Evolutionary conservation across 352 stramenopile species (phyloP).

Genomic region (Discostella stelligera): DNA sequence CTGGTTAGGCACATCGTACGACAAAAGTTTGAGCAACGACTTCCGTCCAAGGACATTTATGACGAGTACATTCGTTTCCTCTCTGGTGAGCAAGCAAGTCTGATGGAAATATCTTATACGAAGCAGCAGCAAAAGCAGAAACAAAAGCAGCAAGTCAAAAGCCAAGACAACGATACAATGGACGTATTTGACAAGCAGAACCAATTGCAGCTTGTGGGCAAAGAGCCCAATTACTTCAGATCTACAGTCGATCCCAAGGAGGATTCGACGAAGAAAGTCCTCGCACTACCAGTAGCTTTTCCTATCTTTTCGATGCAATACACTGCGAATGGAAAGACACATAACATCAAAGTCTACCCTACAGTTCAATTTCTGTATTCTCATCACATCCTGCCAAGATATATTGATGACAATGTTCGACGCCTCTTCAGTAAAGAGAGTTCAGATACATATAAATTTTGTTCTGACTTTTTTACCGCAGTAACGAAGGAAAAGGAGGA

Average conservation of each 20-base stretch:
- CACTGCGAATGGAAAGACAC: conserved; percentile 35
- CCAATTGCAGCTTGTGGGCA: conserved; percentile 38
- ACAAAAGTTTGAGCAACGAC: conserved; percentile 64
- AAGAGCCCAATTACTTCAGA: conserved; percentile 48
- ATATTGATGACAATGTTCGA: conserved; percentile 57
- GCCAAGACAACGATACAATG: conserved; percentile 68
- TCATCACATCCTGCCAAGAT: conserved; percentile 58
- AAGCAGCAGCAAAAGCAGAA: conserved; percentile 74
- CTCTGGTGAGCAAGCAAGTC: conserved; percentile 61
- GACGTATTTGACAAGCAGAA: conserved; percentile 60
- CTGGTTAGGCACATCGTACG: conserved; percentile 54
- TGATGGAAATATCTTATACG: conserved; percentile 71
- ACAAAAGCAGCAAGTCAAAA: conserved; percentile 67
- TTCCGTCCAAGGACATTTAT: conserved; percentile 53
- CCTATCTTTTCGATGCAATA: conserved; percentile 64
- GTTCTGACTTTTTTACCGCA: conserved; percentile 42
- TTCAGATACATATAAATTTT: conserved; percentile 34
- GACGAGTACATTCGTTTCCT: conserved; percentile 64
- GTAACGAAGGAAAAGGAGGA: conserved; percentile 31
- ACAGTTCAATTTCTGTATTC: conserved; percentile 69
- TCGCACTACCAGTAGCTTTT: conserved; percentile 52
- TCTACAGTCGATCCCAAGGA: conserved; percentile 28
- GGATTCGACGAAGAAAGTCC: conserved; percentile 45
- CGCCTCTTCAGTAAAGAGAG: conserved; percentile 16
- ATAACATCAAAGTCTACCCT: conserved; percentile 61